Evolutionary conservation across 108 stramenopile genomes (phyloP).

Genomic region (Fragilaria radians): DNA sequence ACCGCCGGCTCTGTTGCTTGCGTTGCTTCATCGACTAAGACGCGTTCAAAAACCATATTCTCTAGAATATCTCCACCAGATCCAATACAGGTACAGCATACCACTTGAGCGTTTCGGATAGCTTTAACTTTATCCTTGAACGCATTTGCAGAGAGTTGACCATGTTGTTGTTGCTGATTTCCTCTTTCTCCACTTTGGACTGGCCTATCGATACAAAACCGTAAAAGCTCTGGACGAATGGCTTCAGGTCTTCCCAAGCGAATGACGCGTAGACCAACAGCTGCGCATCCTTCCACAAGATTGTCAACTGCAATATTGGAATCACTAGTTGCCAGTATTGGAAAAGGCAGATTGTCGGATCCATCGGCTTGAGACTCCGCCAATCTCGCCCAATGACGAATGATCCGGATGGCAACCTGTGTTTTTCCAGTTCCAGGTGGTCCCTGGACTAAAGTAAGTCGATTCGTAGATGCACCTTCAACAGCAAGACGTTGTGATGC

Average conservation of each 20-base stretch:
- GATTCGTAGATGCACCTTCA: constrained; percentile 81
- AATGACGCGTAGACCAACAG: constrained; percentile 81
- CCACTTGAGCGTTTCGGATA: constrained; percentile 83
- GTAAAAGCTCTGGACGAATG: constrained; percentile 84
- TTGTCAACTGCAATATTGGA: constrained; percentile 98
- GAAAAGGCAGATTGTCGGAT: constrained; percentile 52
- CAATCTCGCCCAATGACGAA: constrained; percentile 85
- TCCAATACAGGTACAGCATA: constrained; percentile 94
- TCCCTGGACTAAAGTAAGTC: constrained; percentile 84
- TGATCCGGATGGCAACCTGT: constrained; percentile 82
- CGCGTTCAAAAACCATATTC: constrained; percentile 86
- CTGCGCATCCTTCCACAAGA: constrained; percentile 90
- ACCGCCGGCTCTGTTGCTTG: constrained; percentile 95
- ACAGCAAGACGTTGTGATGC: constrained; percentile 81
- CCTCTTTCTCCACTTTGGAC: constrained; percentile 22
- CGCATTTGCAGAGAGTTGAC: constrained; percentile 32
- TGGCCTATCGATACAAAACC: constrained; percentile 83
- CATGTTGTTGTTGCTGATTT: constrained; percentile 22
- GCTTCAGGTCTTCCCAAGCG: constrained; percentile 91
- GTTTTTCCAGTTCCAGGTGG: constrained; percentile 86
- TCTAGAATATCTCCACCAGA: constrained; percentile 87
- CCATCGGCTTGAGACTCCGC: constrained; percentile 34
- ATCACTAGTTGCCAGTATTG: constrained; percentile 86
- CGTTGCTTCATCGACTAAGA: constrained; percentile 98
- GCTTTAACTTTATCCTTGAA: constrained; percentile 80